Evolutionary conservation across 495 filamentous ascomycete genomes (phyloP).

Genomic region (Penicillium lagena): DNA sequence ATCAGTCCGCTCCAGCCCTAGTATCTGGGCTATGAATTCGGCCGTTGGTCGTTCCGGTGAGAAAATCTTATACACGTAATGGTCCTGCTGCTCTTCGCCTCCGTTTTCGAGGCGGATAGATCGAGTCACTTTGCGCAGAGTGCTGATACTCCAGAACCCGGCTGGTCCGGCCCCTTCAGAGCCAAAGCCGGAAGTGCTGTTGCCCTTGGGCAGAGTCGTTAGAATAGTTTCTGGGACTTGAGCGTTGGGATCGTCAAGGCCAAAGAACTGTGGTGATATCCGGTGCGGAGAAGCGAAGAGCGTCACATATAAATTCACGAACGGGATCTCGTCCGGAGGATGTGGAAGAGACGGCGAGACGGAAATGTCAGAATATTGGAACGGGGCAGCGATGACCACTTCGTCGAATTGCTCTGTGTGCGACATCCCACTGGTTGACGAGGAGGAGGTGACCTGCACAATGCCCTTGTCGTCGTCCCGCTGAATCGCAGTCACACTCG

Average conservation of each 20-base stretch:
- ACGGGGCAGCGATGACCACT: conserved; percentile 71
- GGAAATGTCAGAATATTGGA: conserved; percentile 67
- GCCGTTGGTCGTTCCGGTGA: conserved; percentile 62
- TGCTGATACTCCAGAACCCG: conserved; percentile 84
- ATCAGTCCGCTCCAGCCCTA: conserved; percentile 18
- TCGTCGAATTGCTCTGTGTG: conserved; percentile 54
- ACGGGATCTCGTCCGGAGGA: conserved; percentile 67
- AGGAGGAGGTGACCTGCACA: conserved; percentile 41
- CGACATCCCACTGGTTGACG: conserved; percentile 19
- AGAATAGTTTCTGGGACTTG: conserved; percentile 66
- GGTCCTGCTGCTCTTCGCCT: conserved; percentile 26
- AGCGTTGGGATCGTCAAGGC: conserved; percentile 43
- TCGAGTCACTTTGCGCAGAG: conserved; percentile 57
- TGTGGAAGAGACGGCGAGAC: conserved; percentile 44
- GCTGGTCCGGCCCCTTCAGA: conserved; percentile 58
- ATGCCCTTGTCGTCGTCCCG: conserved; percentile 35
- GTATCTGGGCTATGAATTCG: conserved; percentile 50
- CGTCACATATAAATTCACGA: conserved; percentile 79
- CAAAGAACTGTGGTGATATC: conserved; percentile 66
- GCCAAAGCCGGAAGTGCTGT: conserved; percentile 29
- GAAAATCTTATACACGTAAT: conserved; percentile 96
- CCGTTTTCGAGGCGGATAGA: conserved; percentile 35
- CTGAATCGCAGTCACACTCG: conserved; percentile 55
- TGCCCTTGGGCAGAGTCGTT: conserved; percentile 65
- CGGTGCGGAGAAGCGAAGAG: conserved; percentile 71